Evolutionary conservation across 1,284 basidiomycete genomes (phyloP).

Genomic region (Porodaedalea pini): DNA sequence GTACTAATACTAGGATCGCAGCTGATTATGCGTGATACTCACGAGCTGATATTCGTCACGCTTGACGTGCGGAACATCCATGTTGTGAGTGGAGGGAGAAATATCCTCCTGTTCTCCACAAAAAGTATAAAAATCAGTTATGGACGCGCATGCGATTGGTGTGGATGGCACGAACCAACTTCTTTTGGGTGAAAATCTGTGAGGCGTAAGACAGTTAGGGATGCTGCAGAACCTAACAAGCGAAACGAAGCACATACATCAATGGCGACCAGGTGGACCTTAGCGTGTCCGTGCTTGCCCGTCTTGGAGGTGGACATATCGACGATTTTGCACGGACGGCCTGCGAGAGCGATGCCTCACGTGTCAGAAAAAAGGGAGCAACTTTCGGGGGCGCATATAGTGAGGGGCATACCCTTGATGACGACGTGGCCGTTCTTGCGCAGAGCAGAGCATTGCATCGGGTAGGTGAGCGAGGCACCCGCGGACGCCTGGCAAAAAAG

Average conservation of each 20-base stretch:
- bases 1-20: background rate
- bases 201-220: conserved; percentile 16
- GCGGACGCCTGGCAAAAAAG: conserved; percentile 53
- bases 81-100: conserved; percentile 97
- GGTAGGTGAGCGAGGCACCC: conserved; percentile 86
- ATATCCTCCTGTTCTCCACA: conserved; percentile 81
- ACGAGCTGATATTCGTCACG: conserved; percentile 94
- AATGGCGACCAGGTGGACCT: conserved; percentile 95
- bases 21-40: conserved; percentile 28
- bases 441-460: conserved; percentile 98
- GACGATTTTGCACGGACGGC: conserved; percentile 97
- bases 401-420: conserved; percentile 72
- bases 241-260: conserved; percentile 63
- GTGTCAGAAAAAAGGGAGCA: background rate
- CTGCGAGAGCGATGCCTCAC: conserved; percentile 34
- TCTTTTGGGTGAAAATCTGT: conserved; percentile 95
- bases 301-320: conserved; percentile 99
- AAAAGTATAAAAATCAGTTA: conserved; percentile 13
- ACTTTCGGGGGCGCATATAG: conserved; percentile 11
- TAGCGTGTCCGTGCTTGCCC: conserved; percentile 99
- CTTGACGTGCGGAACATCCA: conserved; percentile 95
- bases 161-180: conserved; percentile 55
- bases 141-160: conserved; percentile 5
- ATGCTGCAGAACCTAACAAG: conserved; percentile 11
- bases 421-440: conserved; percentile 94